Evolutionary conservation across 768 basidiomycete genomes (phyloP), one percentile per base, ranked within the genome.

Genomic region (Tricholoma hemisulphureum): DNA sequence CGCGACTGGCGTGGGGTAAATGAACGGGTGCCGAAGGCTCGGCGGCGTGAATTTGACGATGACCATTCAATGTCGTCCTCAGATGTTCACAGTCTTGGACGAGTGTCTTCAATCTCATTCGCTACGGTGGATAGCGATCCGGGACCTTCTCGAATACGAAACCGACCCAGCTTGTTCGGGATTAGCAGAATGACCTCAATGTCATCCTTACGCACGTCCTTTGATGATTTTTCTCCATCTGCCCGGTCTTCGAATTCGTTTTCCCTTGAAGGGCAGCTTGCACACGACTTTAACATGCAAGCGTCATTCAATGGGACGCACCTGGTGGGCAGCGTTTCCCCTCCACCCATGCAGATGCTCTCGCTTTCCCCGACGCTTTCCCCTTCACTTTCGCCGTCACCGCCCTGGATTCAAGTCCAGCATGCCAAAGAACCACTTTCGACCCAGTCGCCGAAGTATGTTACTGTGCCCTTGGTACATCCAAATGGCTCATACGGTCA

Each of bases 1-100:
- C 69, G 75, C 26, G 83, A 80, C 59, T 81, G 80, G 77, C 82
- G 84, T 71, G 75, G 79, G 46, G 80, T 82, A 50, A 72, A 72
- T 55, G 88, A 89, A 67, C 81, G 87, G 23, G 71, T 88, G 67
- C 74, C 82, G 55, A 95, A 95, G 77, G 89, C 85, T 60, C 83
- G 93, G 61, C 83, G 89, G 68, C 77, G 90, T 68, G 91, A 93
- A 65, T 88, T 82, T 63, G 93, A 95, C 73, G 93, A 94, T 67
- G 93, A 93, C 65, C 91, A 90, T 67, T 95, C 93, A 28, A 89
- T 93, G 83, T 93, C 91, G 54, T 92, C 89, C 26, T 92, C 90
- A 48, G 93, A 94, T 63, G 78, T 94, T 28, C 88, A 88, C 62
- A 89, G 86, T 68, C 76, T 85, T 53, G 82, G 86, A 39, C 84